A percentile compares a stretch with the other conserved stretches of the same genome.
These are phyloP conservation scores for Collybia nuda DNA, from an alignment of 768 basidiomycete species.

Conservation along the genomic window DNA sequence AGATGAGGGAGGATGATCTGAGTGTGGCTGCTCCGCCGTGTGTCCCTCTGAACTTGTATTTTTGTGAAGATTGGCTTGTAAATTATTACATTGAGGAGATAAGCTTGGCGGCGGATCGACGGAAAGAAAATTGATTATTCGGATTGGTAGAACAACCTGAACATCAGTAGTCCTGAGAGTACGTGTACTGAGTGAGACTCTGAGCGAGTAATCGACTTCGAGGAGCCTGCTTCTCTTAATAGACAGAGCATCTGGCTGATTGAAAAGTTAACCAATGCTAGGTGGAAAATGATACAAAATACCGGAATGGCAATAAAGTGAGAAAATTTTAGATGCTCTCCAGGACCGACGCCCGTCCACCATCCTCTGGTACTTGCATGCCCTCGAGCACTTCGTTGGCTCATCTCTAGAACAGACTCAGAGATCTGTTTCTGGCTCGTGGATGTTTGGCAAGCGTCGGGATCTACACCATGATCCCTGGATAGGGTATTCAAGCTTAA, in stretches of 20 bases:
- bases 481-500: conserved; percentile 32
- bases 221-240: conserved; percentile 67
- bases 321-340: conserved; percentile 60
- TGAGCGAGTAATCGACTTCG: conserved; percentile 75
- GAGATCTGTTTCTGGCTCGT: conserved; percentile 65
- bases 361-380: conserved; percentile 83
- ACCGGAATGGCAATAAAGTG: conserved; percentile 78
- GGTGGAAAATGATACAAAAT: conserved; percentile 24
- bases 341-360: conserved; percentile 80
- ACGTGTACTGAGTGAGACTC: conserved; percentile 61
- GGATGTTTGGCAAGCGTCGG: conserved; percentile 62
- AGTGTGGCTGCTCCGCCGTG: background rate
- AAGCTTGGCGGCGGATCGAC: conserved; percentile 72
- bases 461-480: conserved; percentile 31
- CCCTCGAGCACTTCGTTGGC: conserved; percentile 60
- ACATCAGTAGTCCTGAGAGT: conserved; percentile 57
- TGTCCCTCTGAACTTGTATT: background rate
- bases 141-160: conserved; percentile 69
- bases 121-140: conserved; percentile 81
- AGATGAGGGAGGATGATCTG: background rate
- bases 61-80: background rate
- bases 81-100: conserved; percentile 1
- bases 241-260: conserved; percentile 67
- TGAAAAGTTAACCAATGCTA: conserved; percentile 4
- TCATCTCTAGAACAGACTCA: conserved; percentile 64